Conservation (phyloP, 768 basidiomycete genomes). For the Nidularia pulvinata region DNA sequence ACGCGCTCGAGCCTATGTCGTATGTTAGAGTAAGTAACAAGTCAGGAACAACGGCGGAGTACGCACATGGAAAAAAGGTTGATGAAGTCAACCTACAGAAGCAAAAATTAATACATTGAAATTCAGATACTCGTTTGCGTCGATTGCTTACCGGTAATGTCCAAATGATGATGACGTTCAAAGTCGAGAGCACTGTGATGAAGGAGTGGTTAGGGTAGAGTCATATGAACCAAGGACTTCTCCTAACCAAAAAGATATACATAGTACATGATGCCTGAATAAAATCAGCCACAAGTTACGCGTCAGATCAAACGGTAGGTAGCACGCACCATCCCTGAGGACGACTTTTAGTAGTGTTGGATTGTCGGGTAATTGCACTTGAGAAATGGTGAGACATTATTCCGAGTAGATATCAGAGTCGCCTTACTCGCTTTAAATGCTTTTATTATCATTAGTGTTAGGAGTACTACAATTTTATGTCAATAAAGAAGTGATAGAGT, state of each 20-base stretch:
- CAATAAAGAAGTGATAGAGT: background rate
- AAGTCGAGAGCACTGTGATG: conserved; percentile 9
- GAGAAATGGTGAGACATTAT: background rate
- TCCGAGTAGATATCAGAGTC: background rate
- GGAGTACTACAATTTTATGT: background rate
- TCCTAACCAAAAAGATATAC: conserved; percentile 14
- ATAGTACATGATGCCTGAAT: conserved; percentile 15
- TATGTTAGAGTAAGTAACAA: background rate
- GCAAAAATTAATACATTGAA: background rate
- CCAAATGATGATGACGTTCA: conserved; percentile 13
- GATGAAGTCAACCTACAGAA: conserved; percentile 7
- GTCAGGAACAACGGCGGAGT: background rate
- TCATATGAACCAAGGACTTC: background rate
- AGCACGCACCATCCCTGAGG: conserved; percentile 10
- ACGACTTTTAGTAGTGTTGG: conserved; percentile 9
- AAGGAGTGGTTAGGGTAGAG: background rate
- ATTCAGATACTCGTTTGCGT: background rate
- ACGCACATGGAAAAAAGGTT: conserved; percentile 12
- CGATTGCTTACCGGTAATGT: conserved; percentile 8
- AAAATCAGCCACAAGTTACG: background rate
- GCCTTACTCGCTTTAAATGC: conserved; percentile 6
- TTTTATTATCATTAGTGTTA: conserved; percentile 7
- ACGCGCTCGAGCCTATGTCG: conserved; percentile 9
- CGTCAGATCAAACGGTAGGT: background rate
- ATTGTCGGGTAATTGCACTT: background rate